Evolutionary conservation across 441 rosid species (phyloP), one percentile per base, ranked within the genome.

Genomic region (Gossypium lobatum): DNA sequence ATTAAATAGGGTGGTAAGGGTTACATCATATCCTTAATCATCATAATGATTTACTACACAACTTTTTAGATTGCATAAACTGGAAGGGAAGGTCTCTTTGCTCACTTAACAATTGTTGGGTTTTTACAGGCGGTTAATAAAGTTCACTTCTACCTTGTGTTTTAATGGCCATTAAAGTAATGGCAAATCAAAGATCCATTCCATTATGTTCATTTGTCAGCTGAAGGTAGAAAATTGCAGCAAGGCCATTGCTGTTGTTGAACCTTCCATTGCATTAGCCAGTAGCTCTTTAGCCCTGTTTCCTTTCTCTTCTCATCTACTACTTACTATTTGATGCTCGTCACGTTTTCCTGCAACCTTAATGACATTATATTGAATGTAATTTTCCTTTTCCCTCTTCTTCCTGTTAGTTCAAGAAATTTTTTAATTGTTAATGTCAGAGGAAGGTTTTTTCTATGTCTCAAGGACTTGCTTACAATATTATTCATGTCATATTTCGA

Each of bases 11-110:
- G 21, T 45, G 16, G 23, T 39, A 45, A 55, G 34, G 37, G 68
- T 61, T 60, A 46, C 75, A 61, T 72, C 68, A 46, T 48, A 8
- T 50, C 21, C 60, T 7, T 50, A 21, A 25, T 26, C 75, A 62
- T 18, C 59, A 46, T 71, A 6, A 71, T 71, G 66, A 42, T 71
- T 42, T 37, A 4, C 52, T 1, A 34, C 39, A 34, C 39, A 34
- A 18, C n/a, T 64, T 64, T 37, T 46, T 46, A 13, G 26, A 17
- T 17, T 17, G 26, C 21, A 54, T 11, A 14, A 50, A 50, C 14
- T 14, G 54, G 6, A 50, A 11, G 17, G 54, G 6, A 50, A 2
- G 39, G 39, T 34, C 39, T 34, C 39, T 6, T 34, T 34, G 8
- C 39, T 34, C 39, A 6, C 39, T 34, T 34, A 34, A 6, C 39